Percentiles rank a stretch among this genome's conserved stretches.
Evolutionary conservation across 495 filamentous ascomycete species (phyloP).

Genomic region (Aspergillus sclerotioniger): DNA sequence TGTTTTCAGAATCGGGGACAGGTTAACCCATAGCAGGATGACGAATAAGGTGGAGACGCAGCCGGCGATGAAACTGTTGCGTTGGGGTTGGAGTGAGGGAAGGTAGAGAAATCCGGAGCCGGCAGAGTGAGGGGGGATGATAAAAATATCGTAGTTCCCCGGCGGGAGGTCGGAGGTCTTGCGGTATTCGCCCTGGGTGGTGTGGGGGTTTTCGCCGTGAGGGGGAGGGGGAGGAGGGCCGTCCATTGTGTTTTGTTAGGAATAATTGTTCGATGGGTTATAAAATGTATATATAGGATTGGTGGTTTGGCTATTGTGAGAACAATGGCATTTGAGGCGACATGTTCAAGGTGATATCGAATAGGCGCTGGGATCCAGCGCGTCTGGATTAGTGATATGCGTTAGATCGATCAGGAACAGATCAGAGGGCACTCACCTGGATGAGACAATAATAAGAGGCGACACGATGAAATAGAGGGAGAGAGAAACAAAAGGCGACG

Average conservation of each 20-base stretch:
- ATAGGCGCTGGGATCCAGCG: conserved; percentile 41
- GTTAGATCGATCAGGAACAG: conserved; percentile 1
- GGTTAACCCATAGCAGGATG: conserved; percentile 63
- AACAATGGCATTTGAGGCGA: conserved; percentile 15
- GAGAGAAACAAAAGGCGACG: neutral
- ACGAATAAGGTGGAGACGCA: conserved; percentile 67
- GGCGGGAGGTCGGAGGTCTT: conserved; percentile 63
- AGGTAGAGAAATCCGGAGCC: conserved; percentile 92
- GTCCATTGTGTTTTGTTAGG: conserved; percentile 30
- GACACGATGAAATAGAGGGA: neutral
- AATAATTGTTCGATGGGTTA: neutral
- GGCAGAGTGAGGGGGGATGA: conserved; percentile 90
- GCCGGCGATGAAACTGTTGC: conserved; percentile 89
- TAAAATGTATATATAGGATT: neutral
- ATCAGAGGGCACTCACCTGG: neutral
- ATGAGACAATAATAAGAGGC: neutral
- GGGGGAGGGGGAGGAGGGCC: conserved; percentile 61
- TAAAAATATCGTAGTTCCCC: conserved; percentile 94
- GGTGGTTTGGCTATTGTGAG: conserved; percentile 13
- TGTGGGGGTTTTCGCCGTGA: conserved; percentile 66
- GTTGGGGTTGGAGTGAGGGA: conserved; percentile 77
- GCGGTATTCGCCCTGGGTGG: conserved; percentile 46
- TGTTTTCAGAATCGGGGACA: conserved; percentile 64
- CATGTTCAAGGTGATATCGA: conserved; percentile 37
- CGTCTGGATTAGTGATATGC: conserved; percentile 23